These are phyloP conservation scores for Suillus fuscotomentosus DNA, from an alignment of 768 basidiomycete species.

Conservation along the genomic window DNA sequence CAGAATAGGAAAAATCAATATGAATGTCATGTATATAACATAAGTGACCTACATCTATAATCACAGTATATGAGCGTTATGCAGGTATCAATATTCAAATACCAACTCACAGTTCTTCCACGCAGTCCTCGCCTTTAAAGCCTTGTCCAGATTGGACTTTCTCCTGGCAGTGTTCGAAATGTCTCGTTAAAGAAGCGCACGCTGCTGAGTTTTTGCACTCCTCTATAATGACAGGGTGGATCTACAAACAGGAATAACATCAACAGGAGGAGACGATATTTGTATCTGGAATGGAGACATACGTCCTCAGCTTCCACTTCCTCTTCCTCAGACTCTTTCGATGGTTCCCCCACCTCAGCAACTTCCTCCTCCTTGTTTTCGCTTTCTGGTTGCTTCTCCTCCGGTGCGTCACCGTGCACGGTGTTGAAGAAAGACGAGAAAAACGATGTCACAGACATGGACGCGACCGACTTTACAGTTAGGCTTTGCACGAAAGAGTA, in stretches of 20 bases:
- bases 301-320: conserved; percentile 46
- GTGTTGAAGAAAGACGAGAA: conserved; percentile 43
- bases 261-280: background rate
- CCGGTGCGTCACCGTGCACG: conserved; percentile 41
- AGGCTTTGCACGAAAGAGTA: conserved; percentile 7
- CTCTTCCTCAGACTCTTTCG: conserved; percentile 34
- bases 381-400: conserved; percentile 16
- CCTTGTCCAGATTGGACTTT: conserved; percentile 82
- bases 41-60: conserved; percentile 24
- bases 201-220: conserved; percentile 67
- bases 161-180: conserved; percentile 90
- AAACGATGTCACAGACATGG: conserved; percentile 43
- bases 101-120: conserved; percentile 82
- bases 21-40: background rate
- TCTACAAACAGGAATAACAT: conserved; percentile 35
- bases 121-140: conserved; percentile 89
- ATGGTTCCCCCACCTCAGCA: conserved; percentile 17
- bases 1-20: conserved; percentile 23
- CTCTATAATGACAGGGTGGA: conserved; percentile 68
- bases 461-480: conserved; percentile 14
- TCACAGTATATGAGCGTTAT: background rate
- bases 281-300: conserved; percentile 9
- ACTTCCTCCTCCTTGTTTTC: conserved; percentile 25
- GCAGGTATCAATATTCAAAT: background rate
- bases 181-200: conserved; percentile 69